Evolutionary conservation across 75 land plant genomes (phyloP).

Genomic region (Cryptomeria japonica): DNA sequence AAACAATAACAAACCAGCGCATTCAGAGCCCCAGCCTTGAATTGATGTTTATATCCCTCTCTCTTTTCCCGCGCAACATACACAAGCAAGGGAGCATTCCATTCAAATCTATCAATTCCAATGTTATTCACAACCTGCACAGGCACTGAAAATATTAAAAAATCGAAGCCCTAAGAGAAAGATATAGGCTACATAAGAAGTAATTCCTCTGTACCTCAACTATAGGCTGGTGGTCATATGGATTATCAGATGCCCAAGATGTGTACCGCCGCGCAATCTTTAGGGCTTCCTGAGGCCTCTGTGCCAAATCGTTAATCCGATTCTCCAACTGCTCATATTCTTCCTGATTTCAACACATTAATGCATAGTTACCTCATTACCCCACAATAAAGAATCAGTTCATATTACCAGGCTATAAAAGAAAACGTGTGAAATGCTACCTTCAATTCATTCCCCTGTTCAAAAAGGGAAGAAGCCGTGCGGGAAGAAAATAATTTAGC

Average conservation of each 20-base stretch:
- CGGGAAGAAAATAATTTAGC: not conserved
- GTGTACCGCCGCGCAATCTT: not conserved
- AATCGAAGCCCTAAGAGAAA: not conserved
- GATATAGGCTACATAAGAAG: not conserved
- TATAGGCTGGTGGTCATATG: not conserved
- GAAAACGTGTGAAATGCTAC: not conserved
- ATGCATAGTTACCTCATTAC: not conserved
- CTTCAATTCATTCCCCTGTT: not conserved
- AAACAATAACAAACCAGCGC: not conserved
- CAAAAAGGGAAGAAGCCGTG: not conserved
- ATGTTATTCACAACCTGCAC: not conserved
- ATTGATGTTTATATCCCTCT: not conserved
- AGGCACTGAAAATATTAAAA: not conserved
- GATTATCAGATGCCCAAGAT: not conserved
- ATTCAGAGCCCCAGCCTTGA: slow-evolving; percentile 15
- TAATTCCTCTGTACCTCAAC: not conserved
- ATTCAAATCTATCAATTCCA: not conserved
- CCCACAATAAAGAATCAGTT: no score
- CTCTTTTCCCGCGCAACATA: slow-evolving; percentile 10
- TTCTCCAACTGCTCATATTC: not conserved
- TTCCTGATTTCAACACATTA: not conserved
- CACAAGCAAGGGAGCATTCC: not conserved
- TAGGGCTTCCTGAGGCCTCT: not conserved
- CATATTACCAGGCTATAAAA: not conserved
- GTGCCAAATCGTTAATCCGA: not conserved